Base-by-base conservation (phyloP, 2,329 filamentous ascomycete species). In the Paraconiothyrium sp. region DNA sequence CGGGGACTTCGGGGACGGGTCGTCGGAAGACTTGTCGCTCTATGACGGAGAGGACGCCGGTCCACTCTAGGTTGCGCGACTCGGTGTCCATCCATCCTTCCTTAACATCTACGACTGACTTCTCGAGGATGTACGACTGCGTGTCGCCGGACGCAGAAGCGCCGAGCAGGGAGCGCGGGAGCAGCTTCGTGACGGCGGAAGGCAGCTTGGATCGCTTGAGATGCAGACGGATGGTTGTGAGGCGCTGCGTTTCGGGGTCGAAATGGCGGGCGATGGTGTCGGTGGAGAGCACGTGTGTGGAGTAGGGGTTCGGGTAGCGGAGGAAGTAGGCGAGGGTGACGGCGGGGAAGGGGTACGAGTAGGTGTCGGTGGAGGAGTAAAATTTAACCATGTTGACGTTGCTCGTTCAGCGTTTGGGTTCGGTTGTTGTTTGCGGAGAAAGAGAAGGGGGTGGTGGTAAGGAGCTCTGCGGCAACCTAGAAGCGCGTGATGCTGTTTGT, bases 251-350 rank as follows among this genome's bases (percentile, higher is more conserved):
- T n/a, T 80, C 81, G 7, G 89, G 85, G 78, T 94, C 92, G 79
- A 92, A 87, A 77, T 86, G 83, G 67, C 89, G 90, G 52, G 88
- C 87, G 77, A 95, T 92, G 72, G 91, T 93, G 79, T 95, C 92
- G 78, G 91, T 93, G 74, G 90, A 92, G 70, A 93, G 83, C 57
- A 95, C 92, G 81, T 95, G 92, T 66, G 87, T 89, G 67, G 89
- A 90, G 82, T 94, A 94, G 7, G 92, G 92, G 74, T 94, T 95
- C 67, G 91, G 93, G 81, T 95, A 95, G 67, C 92, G 91, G 54
- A 95, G 89, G 81, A 94, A 95, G 85, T 93, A 95, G 81, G 92
- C 92, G 78, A 95, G 89, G 52, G 92, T 93, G 64, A 95, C 92
- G 77, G 92, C 92, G 64, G 91, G 89, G 82, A 94, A 94, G 52